Evolutionary conservation across 129 eudicot genomes (phyloP).

Genomic region (Arctium lappa): DNA sequence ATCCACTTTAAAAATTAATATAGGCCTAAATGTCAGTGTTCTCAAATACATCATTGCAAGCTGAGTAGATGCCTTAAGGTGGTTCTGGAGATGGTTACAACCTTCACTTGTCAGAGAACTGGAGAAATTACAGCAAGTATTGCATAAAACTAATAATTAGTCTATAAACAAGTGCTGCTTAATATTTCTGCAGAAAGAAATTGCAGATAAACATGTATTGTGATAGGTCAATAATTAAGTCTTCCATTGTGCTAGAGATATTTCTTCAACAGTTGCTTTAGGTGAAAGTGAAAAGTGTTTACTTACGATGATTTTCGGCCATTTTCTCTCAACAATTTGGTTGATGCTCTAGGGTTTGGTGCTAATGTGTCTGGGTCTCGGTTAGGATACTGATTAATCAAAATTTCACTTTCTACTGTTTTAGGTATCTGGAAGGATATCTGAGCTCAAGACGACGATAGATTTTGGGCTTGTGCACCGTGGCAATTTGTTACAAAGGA

Average conservation of each 20-base stretch:
- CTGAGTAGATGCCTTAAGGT: background rate
- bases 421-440: constrained; percentile 74
- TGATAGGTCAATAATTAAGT: background rate
- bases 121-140: background rate
- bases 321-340: background rate
- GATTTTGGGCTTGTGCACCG: constrained; percentile 76
- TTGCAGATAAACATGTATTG: background rate
- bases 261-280: background rate
- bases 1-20: background rate
- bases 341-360: background rate
- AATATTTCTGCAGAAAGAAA: background rate
- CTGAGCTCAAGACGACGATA: constrained; percentile 75
- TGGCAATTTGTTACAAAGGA: constrained; percentile 60
- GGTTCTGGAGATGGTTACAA: background rate
- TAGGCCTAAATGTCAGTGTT: background rate
- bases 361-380: background rate
- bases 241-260: background rate
- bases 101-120: background rate
- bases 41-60: background rate
- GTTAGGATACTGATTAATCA: background rate
- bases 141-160: background rate
- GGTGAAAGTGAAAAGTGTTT: background rate
- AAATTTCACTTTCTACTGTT: background rate
- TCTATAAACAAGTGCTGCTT: background rate
- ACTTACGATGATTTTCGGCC: background rate